phyloP scores from a whole-genome alignment of 2,329 filamentous ascomycete genomes.

The Xylariaceae sp. region DNA sequence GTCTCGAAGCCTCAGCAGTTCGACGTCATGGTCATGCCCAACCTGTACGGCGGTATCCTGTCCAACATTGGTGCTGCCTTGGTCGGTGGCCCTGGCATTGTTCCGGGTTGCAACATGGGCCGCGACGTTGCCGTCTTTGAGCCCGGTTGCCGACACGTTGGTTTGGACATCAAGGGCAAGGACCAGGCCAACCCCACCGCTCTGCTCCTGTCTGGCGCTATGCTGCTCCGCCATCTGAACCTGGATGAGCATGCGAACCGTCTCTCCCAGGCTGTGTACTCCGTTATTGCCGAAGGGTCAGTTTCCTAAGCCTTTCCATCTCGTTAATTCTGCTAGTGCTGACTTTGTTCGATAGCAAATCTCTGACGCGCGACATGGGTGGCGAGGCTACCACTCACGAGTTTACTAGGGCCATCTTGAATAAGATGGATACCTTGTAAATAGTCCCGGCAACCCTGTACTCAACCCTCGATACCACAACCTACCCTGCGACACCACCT shows the following conservation, averaged over 20 bases:
- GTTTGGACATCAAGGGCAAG: slow-evolving; percentile 99
- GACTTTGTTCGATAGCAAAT: slow-evolving; percentile 55
- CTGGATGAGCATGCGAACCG: slow-evolving; percentile 98
- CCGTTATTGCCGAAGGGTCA: slow-evolving; percentile 82
- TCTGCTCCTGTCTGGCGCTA: slow-evolving; percentile 87
- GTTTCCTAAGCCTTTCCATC: slow-evolving; percentile 25
- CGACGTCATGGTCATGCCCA: slow-evolving; percentile 99
- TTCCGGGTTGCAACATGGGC: slow-evolving; percentile 99
- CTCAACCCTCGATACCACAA: slow-evolving; percentile 17
- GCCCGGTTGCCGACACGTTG: slow-evolving; percentile 97
- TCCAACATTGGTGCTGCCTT: slow-evolving; percentile 98
- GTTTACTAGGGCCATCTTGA: slow-evolving; percentile 88
- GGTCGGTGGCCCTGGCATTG: slow-evolving; percentile 92
- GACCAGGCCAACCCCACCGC: slow-evolving; percentile 98
- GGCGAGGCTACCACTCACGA: slow-evolving; percentile 83
- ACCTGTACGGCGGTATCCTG: slow-evolving; percentile 96
- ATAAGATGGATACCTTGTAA: slow-evolving; percentile 84
- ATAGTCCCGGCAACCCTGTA: slow-evolving; percentile 3
- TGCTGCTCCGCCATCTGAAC: slow-evolving; percentile 95
- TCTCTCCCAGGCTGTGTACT: slow-evolving; percentile 79
- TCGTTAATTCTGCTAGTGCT: slow-evolving; percentile 23
- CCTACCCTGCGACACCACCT: slow-evolving; percentile 13
- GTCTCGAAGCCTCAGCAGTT: slow-evolving; percentile 96
- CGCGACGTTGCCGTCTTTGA: slow-evolving; percentile 97
- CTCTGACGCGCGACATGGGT: slow-evolving; percentile 93